Evolutionary conservation across 768 basidiomycete species (phyloP).

Genomic region (Piloderma croceum): DNA sequence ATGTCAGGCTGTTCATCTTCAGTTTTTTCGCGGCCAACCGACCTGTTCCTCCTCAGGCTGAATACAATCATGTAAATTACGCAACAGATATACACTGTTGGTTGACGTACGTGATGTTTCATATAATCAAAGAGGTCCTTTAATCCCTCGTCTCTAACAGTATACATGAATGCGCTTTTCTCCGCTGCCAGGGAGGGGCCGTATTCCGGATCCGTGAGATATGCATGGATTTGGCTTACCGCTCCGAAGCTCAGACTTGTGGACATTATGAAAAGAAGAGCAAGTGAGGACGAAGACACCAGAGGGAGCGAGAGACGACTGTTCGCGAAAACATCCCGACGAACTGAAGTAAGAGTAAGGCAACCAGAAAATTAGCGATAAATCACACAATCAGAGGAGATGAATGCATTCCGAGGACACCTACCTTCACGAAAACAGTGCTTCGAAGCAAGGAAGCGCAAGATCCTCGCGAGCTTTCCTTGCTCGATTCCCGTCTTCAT

Average conservation of each 20-base stretch:
- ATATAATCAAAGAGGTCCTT: slow-evolving; percentile 6
- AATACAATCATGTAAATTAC: no score
- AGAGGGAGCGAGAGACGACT: slow-evolving; percentile 32
- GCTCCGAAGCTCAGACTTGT: no score
- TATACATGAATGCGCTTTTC: slow-evolving; percentile 16
- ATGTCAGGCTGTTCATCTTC: no score
- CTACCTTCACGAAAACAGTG: slow-evolving; percentile 39
- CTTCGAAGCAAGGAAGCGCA: slow-evolving; percentile 35
- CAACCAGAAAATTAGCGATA: no score
- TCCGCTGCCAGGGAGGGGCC: slow-evolving; percentile 10
- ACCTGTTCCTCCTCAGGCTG: no score
- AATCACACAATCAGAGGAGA: not conserved
- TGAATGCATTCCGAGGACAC: no score
- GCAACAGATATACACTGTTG: no score
- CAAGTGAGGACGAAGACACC: no score
- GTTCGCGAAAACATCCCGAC: slow-evolving; percentile 24
- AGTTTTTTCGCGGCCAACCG: no score
- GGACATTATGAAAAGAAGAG: no score
- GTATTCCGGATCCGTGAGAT: slow-evolving; percentile 13
- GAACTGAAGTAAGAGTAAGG: slow-evolving; percentile 12
- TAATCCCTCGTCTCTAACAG: slow-evolving; percentile 7
- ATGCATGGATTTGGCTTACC: no score
- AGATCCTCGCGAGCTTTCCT: slow-evolving; percentile 33
- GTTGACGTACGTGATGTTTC: not conserved
- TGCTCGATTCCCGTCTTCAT: slow-evolving; percentile 25